Base-by-base conservation (phyloP, 768 basidiomycete species). In the Tricholoma sp. region DNA sequence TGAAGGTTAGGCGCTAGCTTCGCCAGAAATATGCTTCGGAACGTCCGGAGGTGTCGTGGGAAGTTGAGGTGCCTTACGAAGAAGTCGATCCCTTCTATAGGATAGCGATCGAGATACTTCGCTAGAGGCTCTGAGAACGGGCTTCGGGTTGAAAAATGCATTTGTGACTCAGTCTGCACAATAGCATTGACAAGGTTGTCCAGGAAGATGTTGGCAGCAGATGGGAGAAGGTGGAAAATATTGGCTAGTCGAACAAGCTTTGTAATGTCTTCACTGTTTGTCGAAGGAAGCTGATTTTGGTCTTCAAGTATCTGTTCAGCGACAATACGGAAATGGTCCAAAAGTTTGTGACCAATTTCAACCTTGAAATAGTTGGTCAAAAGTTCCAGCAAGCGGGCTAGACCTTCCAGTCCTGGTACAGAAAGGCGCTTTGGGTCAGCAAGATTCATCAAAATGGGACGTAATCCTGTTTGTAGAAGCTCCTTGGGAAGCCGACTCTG, bases 331-430 rank as follows among this genome's bases (percentile, higher is more conserved):
- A 96, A 98, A 68, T 99, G 97, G 64, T 98, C 97, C 18, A 99
- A 78, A 6, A 99, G 83, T 72, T 99, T 99, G 70, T 91, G 84
- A 0, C 97, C 97, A 57, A 99, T 98, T 74, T 99, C 97, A 15
- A 99, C 96, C 70, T 98, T 98, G 85, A 99, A 99, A 73, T 99
- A 98, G 69, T 98, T 98, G 37, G 94, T 97, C 54, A 99, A 74
- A 6, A 99, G 81, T 69, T 97, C 94, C 50, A 99, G 77, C 50
- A 99, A 80, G 11, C 96, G 86, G 11, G 95, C 96, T 20, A 99
- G 77, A 3, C 97, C 97, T 69, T 99, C 94, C 55, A 96, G 69
- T 9, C 95, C 95, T 4, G 91, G 83, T 24, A 97, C 90, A 6
- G 93, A 94, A 33, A 99, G 80, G 34, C 93, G 85, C 66, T 95